Evolutionary conservation across 345 rosid species (phyloP).

Genomic region (Bretschneidera sinensis): DNA sequence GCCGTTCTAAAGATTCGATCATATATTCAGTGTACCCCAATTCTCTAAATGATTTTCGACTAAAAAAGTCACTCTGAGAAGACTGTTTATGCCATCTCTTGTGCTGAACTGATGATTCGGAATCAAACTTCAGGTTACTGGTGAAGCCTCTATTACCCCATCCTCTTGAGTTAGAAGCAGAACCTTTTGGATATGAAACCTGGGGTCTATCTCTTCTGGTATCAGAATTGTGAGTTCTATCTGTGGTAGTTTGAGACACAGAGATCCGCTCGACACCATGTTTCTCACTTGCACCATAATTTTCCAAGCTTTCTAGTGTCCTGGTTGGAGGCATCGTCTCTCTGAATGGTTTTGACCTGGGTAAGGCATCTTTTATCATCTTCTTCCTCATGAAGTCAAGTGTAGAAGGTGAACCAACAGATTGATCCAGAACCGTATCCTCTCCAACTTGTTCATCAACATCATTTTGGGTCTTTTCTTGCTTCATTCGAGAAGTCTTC

Average conservation of each 20-base stretch:
- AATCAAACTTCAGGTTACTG: constrained; percentile 8
- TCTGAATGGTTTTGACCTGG: not conserved
- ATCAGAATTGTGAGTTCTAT: constrained; percentile 17
- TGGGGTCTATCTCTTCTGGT: constrained; percentile 20
- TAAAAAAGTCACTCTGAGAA: constrained; percentile 53
- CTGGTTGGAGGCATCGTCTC: constrained; percentile 12
- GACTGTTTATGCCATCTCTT: constrained; percentile 26
- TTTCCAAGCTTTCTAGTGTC: constrained; percentile 6
- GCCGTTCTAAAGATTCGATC: constrained; percentile 60
- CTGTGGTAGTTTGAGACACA: not conserved
- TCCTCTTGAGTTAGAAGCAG: constrained; percentile 41
- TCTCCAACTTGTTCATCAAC: constrained; percentile 18
- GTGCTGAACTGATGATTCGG: constrained; percentile 21
- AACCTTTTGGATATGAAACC: constrained; percentile 30
- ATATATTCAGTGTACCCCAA: constrained; percentile 68
- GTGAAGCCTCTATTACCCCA: constrained; percentile 42
- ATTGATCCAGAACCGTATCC: constrained; percentile 13
- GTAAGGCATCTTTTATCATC: constrained; percentile 14
- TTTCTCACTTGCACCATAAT: not conserved
- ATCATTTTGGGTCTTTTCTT: constrained; percentile 13
- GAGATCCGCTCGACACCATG: constrained; percentile 2
- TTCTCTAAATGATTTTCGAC: constrained; percentile 60
- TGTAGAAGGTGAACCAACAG: constrained; percentile 27
- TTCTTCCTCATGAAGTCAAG: constrained; percentile 25
- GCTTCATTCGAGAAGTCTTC: constrained; percentile 35